Evolutionary conservation across 2,329 filamentous ascomycete species (phyloP).

Genomic region (Emydomyces testavorans): DNA sequence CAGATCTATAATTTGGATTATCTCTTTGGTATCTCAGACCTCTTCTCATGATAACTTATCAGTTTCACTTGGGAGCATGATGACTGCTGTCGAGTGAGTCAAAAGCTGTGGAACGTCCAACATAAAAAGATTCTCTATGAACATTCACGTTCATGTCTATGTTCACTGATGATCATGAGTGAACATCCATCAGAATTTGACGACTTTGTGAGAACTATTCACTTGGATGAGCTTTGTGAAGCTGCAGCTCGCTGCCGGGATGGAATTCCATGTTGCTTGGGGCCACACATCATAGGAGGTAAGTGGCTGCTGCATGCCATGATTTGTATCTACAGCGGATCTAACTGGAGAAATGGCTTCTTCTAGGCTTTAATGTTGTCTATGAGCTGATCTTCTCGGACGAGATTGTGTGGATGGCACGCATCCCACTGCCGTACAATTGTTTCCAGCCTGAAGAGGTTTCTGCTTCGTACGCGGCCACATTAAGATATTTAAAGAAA

Average conservation of each 20-base stretch:
- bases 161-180: no score
- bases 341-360: background rate
- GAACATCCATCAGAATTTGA: conserved; percentile 8
- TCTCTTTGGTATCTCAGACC: no score
- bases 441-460: conserved; percentile 11
- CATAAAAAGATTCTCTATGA: no score
- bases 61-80: no score
- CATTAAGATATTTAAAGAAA: conserved; percentile 9
- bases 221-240: conserved; percentile 8
- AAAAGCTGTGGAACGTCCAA: no score
- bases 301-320: background rate
- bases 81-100: no score
- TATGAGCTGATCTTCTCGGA: conserved; percentile 8
- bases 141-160: no score
- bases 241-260: conserved; percentile 1
- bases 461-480: conserved; percentile 7
- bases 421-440: conserved; percentile 10
- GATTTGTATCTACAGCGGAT: background rate
- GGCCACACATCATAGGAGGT: conserved; percentile 6
- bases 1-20: no score
- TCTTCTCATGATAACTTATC: no score
- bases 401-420: conserved; percentile 9
- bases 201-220: conserved; percentile 7
- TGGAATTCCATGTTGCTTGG: conserved; percentile 2
- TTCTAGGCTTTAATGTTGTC: conserved; percentile 9